These are phyloP conservation scores for Ogataea hybrid DNA, from an alignment of 1,139 yeast species.

Conservation along the genomic window DNA sequence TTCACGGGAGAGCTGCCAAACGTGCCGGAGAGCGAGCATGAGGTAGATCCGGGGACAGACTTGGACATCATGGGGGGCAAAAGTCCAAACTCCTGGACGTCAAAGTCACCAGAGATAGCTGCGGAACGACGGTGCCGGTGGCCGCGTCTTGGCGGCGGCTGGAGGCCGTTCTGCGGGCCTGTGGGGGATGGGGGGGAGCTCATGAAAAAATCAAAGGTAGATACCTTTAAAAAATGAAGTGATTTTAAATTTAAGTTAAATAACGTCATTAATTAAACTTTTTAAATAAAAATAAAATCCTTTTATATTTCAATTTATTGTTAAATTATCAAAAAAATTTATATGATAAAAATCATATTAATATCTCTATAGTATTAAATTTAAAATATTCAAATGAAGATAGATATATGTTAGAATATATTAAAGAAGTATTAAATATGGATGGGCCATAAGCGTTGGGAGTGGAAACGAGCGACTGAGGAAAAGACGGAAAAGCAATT, in stretches of 20 bases:
- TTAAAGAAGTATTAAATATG: no score
- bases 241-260: no score
- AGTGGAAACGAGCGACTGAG: constrained; percentile 7
- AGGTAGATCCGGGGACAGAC: constrained; percentile 3
- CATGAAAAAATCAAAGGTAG: not conserved
- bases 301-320: no score
- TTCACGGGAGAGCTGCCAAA: constrained; percentile 20
- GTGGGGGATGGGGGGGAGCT: constrained; percentile 14
- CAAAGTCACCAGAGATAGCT: constrained; percentile 74
- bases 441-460: constrained; percentile 4
- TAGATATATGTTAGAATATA: no score
- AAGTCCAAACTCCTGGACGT: constrained; percentile 32
- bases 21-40: constrained; percentile 21
- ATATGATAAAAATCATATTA: no score
- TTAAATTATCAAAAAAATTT: no score
- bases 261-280: no score
- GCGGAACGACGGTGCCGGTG: constrained; percentile 71
- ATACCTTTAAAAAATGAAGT: no score
- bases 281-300: no score
- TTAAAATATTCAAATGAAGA: no score
- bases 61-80: constrained; percentile 15
- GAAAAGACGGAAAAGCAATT: not conserved
- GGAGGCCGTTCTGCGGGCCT: constrained; percentile 4
- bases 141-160: constrained; percentile 36
- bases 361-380: no score